Conservation (phyloP, 2,329 filamentous ascomycete genomes). For the Pezicula radicicola region DNA sequence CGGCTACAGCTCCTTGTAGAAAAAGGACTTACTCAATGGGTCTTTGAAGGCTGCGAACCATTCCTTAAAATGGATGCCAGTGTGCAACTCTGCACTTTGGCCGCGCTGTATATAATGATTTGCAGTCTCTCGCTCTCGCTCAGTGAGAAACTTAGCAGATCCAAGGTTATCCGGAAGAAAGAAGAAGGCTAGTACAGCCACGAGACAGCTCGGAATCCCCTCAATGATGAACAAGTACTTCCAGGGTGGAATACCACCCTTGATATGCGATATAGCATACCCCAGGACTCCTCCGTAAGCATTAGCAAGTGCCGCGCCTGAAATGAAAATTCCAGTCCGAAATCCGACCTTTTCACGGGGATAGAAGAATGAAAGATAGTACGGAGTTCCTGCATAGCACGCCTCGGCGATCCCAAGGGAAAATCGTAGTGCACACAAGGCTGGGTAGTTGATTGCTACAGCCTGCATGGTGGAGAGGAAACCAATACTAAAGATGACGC, state of each 20-base stretch:
- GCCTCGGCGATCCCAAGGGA: slow-evolving; percentile 59
- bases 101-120: slow-evolving; percentile 55
- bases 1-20: background rate
- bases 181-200: slow-evolving; percentile 70
- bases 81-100: slow-evolving; percentile 5
- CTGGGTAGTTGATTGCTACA: slow-evolving; percentile 57
- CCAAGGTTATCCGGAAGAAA: slow-evolving; percentile 72
- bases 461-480: slow-evolving; percentile 69
- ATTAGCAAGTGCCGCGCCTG: slow-evolving; percentile 75
- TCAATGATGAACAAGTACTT: slow-evolving; percentile 66
- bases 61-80: slow-evolving; percentile 48
- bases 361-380: slow-evolving; percentile 60
- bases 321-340: slow-evolving; percentile 79
- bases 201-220: slow-evolving; percentile 68
- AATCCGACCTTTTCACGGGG: slow-evolving; percentile 69
- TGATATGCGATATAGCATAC: slow-evolving; percentile 65
- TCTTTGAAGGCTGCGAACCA: slow-evolving; percentile 57
- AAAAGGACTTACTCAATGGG: slow-evolving; percentile 47
- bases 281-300: slow-evolving; percentile 76
- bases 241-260: slow-evolving; percentile 71
- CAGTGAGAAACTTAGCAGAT: slow-evolving; percentile 55
- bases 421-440: slow-evolving; percentile 50
- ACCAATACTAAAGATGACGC: slow-evolving; percentile 68
- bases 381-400: slow-evolving; percentile 56
- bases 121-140: slow-evolving; percentile 64